Percentiles rank a stretch among this genome's conserved stretches.
These are phyloP conservation scores for Borealophlyctis nickersoniae DNA, from an alignment of 192 early-diverging fungal species.

Conservation along the genomic window DNA sequence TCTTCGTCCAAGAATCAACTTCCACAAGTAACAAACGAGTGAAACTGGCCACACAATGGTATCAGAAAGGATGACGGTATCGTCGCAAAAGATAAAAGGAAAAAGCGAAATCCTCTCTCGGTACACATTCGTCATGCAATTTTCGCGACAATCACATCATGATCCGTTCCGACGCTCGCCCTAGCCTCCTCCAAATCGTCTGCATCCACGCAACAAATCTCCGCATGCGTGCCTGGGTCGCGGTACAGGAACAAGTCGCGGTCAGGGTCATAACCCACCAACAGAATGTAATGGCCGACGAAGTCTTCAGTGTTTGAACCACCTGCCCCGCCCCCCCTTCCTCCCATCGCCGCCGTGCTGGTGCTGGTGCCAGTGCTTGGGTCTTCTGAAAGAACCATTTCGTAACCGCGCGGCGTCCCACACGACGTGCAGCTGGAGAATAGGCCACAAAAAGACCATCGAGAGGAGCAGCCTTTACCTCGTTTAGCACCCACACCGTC, in stretches of 20 bases:
- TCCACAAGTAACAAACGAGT: no score
- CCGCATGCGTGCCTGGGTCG: conserved; percentile 72
- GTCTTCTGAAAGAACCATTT: neutral
- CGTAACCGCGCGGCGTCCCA: neutral
- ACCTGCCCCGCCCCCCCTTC: no score
- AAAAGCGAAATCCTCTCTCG: no score
- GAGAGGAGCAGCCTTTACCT: neutral
- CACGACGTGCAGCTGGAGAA: no score
- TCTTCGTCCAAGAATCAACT: no score
- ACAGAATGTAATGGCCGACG: conserved; percentile 81
- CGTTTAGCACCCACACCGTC: no score
- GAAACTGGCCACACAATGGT: no score
- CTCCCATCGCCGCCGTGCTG: neutral
- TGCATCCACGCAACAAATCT: conserved; percentile 69
- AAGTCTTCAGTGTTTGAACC: conserved; percentile 42
- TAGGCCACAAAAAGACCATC: neutral
- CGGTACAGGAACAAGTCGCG: conserved; percentile 80
- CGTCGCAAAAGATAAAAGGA: no score
- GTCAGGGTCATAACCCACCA: conserved; percentile 80
- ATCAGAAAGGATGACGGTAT: no score
- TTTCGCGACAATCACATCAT: conserved; percentile 60
- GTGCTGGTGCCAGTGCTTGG: neutral
- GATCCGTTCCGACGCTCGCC: conserved; percentile 66
- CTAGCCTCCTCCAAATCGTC: conserved; percentile 65
- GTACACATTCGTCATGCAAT: conserved; percentile 37